Base-by-base conservation (phyloP, 2,329 filamentous ascomycete genomes). In the Aspergillus candidus region DNA sequence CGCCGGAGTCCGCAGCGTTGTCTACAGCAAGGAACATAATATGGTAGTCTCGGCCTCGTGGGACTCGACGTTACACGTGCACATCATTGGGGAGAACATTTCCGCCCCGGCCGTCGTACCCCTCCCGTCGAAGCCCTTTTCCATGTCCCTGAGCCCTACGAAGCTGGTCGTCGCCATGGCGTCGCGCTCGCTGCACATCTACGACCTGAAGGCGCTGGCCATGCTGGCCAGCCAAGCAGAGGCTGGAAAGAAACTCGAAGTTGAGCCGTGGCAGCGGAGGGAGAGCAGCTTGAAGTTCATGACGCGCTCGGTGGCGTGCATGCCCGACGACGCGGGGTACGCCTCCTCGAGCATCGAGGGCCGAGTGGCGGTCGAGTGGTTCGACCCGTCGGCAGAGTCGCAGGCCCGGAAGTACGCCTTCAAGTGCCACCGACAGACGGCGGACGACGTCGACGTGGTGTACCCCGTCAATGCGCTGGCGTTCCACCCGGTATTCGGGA, bases 81-180 rank as follows among this genome's bases (percentile, higher is more conserved):
- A 95, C 72, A 77, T 84, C 18, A 44, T 52, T 10, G 59, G 59
- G 12, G 58, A 52, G 59, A 73, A 70, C 70, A 60, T 72, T 68
- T 48, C 75, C 62, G 46, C 65, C 18, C 80, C 80, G n/a, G 77
- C 84, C 35, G 77, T 73, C 35, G 76, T 96, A 44, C 70, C 76
- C 3, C 82, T 95, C 15, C 88, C 86, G 1, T 85, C 83, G 22
- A 98, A 95, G 67, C 88, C 89, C 1, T 94, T 95, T 67, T 90
- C 90, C 11, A 75, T 97, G 38, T 86, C 78, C 29, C 65, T 79
- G n/a, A 78, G 89, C 31, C 75, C 85, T 39, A 89, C 86, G 40
- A 95, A 94, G 66, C 77, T 95, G 7, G 88, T 98, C 34, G 88
- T 98, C 46, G 90, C 90, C 54, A 97, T 98, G 93, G 87, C 90